A percentile compares a stretch with the other conserved stretches of the same genome.
Evolutionary conservation across 2,329 filamentous ascomycete species (phyloP).

Genomic region (Alternaria dauci): DNA sequence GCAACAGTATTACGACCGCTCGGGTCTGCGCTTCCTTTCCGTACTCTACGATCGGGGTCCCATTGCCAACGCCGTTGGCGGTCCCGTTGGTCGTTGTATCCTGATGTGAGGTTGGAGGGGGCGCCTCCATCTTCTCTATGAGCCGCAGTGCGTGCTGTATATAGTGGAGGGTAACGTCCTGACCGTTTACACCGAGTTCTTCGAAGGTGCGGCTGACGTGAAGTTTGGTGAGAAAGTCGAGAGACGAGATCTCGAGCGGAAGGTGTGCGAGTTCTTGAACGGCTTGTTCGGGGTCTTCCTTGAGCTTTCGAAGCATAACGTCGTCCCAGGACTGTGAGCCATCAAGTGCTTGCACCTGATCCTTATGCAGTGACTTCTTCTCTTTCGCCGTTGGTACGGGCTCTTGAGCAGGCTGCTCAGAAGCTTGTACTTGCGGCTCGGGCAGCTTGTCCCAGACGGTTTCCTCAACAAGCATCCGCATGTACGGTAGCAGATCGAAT

Average conservation of each 20-base stretch:
- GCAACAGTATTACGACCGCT: slow-evolving; percentile 47
- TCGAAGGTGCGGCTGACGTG: slow-evolving; percentile 38
- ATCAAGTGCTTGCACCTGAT: not conserved
- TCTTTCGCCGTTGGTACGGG: not conserved
- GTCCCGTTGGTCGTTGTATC: slow-evolving; percentile 6
- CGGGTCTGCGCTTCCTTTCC: slow-evolving; percentile 50
- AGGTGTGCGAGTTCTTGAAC: slow-evolving; percentile 45
- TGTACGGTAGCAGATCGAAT: slow-evolving; percentile 41
- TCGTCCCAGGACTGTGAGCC: slow-evolving; percentile 33
- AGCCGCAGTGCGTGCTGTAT: slow-evolving; percentile 51
- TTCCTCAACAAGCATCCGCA: slow-evolving; percentile 50
- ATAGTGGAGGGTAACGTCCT: slow-evolving; percentile 42
- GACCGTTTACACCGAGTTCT: slow-evolving; percentile 36
- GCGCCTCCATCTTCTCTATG: slow-evolving; percentile 42
- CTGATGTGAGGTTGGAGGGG: slow-evolving; percentile 8
- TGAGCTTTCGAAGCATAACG: slow-evolving; percentile 28
- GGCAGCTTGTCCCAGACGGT: slow-evolving; percentile 45
- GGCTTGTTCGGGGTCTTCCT: slow-evolving; percentile 31
- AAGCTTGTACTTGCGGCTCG: slow-evolving; percentile 13
- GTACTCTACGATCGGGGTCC: slow-evolving; percentile 23
- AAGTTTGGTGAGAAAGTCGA: slow-evolving; percentile 52
- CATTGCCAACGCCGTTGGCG: slow-evolving; percentile 8
- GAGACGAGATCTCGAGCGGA: slow-evolving; percentile 47
- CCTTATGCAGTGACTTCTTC: not conserved
- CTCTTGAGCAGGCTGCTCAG: not conserved